A percentile compares a stretch with the other conserved stretches of the same genome.
Evolutionary conservation across 306 rosid species (phyloP).

Genomic region (Abrus precatorius): DNA sequence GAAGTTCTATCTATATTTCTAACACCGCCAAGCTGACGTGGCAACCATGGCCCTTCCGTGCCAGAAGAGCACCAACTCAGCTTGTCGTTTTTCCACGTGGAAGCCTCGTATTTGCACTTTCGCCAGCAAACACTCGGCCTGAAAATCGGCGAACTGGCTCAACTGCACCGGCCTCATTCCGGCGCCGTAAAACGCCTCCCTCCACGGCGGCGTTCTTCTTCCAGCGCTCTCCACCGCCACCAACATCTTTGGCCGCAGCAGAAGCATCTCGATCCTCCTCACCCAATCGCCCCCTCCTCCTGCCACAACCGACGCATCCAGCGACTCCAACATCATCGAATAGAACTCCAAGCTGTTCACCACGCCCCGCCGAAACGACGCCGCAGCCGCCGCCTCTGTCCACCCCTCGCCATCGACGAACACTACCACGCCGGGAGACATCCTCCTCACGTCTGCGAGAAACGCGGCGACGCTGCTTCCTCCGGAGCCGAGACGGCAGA

Average conservation of each 20-base stretch:
- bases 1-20: constrained; percentile 15
- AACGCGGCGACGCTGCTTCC: constrained; percentile 50
- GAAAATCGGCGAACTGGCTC: constrained; percentile 91
- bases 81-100: constrained; percentile 83
- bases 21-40: constrained; percentile 90
- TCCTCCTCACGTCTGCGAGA: constrained; percentile 61
- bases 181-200: constrained; percentile 76
- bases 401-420: constrained; percentile 81
- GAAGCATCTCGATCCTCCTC: constrained; percentile 67
- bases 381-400: constrained; percentile 56
- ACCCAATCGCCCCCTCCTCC: constrained; percentile 71
- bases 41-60: constrained; percentile 81
- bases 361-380: constrained; percentile 77
- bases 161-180: constrained; percentile 90
- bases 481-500: constrained; percentile 61
- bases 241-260: constrained; percentile 68
- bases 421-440: constrained; percentile 72
- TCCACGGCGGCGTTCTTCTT: constrained; percentile 61
- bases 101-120: constrained; percentile 87
- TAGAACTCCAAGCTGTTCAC: constrained; percentile 72
- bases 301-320: constrained; percentile 66
- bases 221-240: constrained; percentile 77
- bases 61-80: constrained; percentile 93
- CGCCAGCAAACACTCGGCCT: constrained; percentile 79
- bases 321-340: constrained; percentile 78